Conservation (phyloP, 345 rosid species). For the Orychophragmus violaceus region DNA sequence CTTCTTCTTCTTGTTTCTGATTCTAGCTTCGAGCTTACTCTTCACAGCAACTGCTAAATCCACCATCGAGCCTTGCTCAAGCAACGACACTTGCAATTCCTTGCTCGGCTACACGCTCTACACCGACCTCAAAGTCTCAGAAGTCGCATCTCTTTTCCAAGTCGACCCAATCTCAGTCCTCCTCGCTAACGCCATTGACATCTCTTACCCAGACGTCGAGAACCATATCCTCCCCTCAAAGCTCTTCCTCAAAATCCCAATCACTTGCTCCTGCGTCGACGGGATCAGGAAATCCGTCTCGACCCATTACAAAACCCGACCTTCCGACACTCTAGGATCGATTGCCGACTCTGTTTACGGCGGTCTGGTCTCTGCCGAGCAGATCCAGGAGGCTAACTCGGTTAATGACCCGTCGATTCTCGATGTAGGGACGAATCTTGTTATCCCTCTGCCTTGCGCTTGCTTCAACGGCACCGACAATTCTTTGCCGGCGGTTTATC, state of each 20-base stretch:
- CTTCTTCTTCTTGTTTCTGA: constrained; percentile 2
- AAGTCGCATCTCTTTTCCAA: constrained; percentile 89
- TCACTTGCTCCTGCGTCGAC: too few species aligned
- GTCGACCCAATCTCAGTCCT: constrained; percentile 81
- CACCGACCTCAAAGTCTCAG: too few species aligned
- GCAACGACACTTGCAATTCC: constrained; percentile 76
- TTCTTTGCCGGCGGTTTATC: constrained; percentile 70
- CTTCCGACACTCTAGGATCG: constrained; percentile 60
- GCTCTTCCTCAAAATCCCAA: too few species aligned
- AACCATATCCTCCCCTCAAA: too few species aligned
- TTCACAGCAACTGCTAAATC: constrained; percentile 50
- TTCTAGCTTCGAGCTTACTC: constrained; percentile 30
- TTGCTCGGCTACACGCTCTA: constrained; percentile 89
- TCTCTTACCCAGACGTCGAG: constrained; percentile 91
- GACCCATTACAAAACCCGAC: constrained; percentile 76
- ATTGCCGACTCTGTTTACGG: constrained; percentile 67
- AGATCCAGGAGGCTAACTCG: constrained; percentile 80
- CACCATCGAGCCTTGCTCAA: constrained; percentile 95
- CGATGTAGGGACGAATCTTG: constrained; percentile 72
- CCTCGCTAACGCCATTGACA: constrained; percentile 81
- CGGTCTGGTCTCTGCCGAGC: constrained; percentile 83
- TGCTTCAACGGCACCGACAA: constrained; percentile 91
- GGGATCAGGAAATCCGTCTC: too few species aligned
- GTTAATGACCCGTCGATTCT: constrained; percentile 70
- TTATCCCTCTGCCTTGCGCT: constrained; percentile 86